Conservation (phyloP, 192 early-diverging fungal species). For the Nowakowskiella sp. region DNA sequence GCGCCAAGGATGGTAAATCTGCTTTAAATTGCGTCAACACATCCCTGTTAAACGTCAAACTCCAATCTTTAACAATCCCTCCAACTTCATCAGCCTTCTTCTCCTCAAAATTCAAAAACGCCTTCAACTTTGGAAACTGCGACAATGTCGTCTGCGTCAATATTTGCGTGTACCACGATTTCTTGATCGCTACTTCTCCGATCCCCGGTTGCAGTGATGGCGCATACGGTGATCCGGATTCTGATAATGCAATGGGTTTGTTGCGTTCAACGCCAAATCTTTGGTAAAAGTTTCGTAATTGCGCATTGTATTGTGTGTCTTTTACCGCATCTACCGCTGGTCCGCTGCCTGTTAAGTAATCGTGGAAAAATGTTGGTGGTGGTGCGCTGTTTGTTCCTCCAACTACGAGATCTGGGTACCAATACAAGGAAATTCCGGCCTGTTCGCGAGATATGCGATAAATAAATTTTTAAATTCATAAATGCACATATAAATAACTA, state of each 20-base stretch:
- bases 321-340: background rate
- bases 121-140: background rate
- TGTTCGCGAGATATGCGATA: background rate
- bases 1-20: background rate
- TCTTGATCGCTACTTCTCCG: constrained; percentile 21
- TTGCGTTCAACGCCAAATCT: constrained; percentile 20
- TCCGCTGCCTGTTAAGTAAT: constrained; percentile 6
- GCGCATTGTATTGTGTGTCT: background rate
- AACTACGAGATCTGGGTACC: constrained; percentile 3
- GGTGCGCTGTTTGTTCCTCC: constrained; percentile 5
- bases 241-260: constrained; percentile 37
- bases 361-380: background rate
- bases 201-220: background rate
- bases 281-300: constrained; percentile 27
- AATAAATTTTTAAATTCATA: background rate
- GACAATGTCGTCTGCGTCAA: background rate
- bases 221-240: constrained; percentile 26
- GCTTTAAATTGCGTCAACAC: background rate
- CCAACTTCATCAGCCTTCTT: constrained; percentile 7
- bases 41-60: background rate
- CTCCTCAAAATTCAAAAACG: constrained; percentile 12
- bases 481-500: constrained; percentile 13
- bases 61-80: background rate
- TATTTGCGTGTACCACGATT: constrained; percentile 30
- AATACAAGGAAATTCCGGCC: background rate